Percentiles rank a stretch among this genome's conserved stretches.
Evolutionary conservation across 2,329 filamentous ascomycete genomes (phyloP).

Genomic region (Penicillium sp.): DNA sequence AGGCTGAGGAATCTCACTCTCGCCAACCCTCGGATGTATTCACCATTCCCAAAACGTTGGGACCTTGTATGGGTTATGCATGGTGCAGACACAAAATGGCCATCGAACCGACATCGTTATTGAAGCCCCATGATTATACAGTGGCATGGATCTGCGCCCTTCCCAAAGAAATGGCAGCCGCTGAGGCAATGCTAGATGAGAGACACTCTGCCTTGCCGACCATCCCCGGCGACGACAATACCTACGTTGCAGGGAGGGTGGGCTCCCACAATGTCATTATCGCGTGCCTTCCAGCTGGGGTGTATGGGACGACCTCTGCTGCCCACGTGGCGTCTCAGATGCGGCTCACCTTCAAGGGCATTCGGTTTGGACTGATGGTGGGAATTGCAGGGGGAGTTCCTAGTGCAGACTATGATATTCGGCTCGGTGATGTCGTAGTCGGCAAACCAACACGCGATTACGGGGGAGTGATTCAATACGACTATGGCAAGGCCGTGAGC

Average conservation of each 20-base stretch:
- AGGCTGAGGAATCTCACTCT: neutral
- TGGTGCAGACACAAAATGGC: neutral
- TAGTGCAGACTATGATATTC: constrained; percentile 33
- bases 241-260: constrained; percentile 3
- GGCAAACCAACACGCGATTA: constrained; percentile 26
- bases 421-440: constrained; percentile 40
- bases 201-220: neutral
- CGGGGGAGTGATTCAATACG: constrained; percentile 38
- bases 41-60: neutral
- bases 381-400: constrained; percentile 49
- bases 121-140: neutral
- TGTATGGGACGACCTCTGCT: constrained; percentile 42
- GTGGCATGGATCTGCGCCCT: constrained; percentile 7
- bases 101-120: neutral
- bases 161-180: neutral
- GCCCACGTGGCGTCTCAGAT: constrained; percentile 42
- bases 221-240: neutral
- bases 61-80: neutral
- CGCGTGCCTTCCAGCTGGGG: constrained; percentile 37
- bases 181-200: constrained; percentile 7
- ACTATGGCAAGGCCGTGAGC: constrained; percentile 33
- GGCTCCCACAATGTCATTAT: constrained; percentile 38
- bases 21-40: neutral
- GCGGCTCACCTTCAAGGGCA: constrained; percentile 37
- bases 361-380: constrained; percentile 51